A percentile compares a stretch with the other conserved stretches of the same genome.
Evolutionary conservation across 2,329 filamentous ascomycete species (phyloP).

Genomic region (Elsinoe perseae): DNA sequence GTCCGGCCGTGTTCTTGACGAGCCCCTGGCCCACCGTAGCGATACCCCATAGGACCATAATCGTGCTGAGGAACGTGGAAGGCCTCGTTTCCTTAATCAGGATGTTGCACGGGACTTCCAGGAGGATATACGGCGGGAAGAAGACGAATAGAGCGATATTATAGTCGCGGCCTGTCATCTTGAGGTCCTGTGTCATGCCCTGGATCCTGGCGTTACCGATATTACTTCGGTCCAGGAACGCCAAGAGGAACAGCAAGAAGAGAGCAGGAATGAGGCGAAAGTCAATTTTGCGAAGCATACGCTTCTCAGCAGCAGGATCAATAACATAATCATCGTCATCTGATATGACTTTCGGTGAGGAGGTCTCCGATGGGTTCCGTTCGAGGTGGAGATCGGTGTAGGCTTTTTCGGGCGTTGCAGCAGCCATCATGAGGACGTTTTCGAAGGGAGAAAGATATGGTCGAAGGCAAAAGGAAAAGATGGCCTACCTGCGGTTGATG

Average conservation of each 20-base stretch:
- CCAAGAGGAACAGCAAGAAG: conserved; percentile 49
- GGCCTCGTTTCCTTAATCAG: conserved; percentile 32
- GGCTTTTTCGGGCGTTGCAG: neutral
- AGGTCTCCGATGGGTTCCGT: neutral
- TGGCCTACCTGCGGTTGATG: neutral
- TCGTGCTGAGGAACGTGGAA: conserved; percentile 33
- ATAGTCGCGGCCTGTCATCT: conserved; percentile 58
- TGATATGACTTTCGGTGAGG: neutral
- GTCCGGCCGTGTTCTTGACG: conserved; percentile 39
- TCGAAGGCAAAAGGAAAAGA: too few relatives aligned
- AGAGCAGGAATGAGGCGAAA: conserved; percentile 46
- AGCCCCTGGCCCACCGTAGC: conserved; percentile 43
- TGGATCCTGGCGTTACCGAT: conserved; percentile 53
- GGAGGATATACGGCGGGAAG: conserved; percentile 37
- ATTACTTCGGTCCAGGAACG: conserved; percentile 45
- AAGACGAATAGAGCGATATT: conserved; percentile 39
- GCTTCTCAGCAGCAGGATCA: neutral
- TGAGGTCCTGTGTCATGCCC: conserved; percentile 51
- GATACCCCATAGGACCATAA: conserved; percentile 35
- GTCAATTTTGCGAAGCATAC: conserved; percentile 44
- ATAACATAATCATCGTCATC: conserved; percentile 3
- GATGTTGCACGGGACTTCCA: conserved; percentile 40
- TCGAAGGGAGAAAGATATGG: neutral
- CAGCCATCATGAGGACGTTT: neutral
- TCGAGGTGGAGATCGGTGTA: neutral